These are phyloP conservation scores for Amphichorda felina DNA, from an alignment of 2,329 filamentous ascomycete species.

Conservation along the genomic window DNA sequence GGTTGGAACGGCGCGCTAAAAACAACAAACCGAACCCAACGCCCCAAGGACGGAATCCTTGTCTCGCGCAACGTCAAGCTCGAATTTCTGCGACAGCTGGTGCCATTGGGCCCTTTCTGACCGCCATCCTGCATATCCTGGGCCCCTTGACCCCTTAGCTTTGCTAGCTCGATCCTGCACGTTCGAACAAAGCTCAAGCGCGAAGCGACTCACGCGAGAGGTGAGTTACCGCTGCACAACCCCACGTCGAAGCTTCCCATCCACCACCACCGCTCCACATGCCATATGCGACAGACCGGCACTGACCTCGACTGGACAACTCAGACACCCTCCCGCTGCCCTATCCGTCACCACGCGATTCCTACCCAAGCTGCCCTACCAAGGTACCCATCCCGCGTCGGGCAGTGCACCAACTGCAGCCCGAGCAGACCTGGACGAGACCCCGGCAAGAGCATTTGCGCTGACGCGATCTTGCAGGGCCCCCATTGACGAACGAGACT, in stretches of 20 bases:
- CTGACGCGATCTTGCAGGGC: constrained; percentile 5
- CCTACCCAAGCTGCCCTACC: background rate
- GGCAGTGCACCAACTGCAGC: no score
- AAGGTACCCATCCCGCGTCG: background rate
- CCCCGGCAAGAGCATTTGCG: background rate
- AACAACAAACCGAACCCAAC: background rate
- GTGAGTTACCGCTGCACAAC: background rate
- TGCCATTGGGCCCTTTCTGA: background rate
- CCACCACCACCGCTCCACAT: constrained; percentile 7
- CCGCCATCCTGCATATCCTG: constrained; percentile 1
- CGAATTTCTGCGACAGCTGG: background rate
- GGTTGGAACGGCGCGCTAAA: constrained; percentile 1
- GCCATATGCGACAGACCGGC: constrained; percentile 10
- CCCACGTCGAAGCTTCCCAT: background rate
- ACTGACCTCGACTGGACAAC: constrained; percentile 15
- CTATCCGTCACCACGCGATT: constrained; percentile 5
- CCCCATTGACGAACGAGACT: constrained; percentile 5
- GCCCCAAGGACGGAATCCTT: no score
- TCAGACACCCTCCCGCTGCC: constrained; percentile 16
- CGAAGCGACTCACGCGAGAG: no score
- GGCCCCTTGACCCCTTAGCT: background rate
- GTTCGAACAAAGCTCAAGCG: background rate
- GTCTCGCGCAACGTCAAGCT: background rate
- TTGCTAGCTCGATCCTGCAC: background rate
- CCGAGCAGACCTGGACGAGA: no score